Evolutionary conservation across 2,329 filamentous ascomycete genomes (phyloP).

Genomic region (Phoma sp.): DNA sequence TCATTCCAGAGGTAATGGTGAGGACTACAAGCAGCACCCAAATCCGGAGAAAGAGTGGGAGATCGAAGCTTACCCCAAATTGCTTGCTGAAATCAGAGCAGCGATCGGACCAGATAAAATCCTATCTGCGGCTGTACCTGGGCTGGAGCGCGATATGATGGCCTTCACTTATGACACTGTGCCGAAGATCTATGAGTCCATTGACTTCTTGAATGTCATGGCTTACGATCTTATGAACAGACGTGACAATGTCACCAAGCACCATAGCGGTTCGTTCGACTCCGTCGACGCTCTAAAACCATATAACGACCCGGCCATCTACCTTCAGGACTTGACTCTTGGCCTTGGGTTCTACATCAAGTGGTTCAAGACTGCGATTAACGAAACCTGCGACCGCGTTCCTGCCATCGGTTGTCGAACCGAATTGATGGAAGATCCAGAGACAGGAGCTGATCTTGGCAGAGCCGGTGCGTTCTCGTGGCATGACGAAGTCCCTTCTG

Average conservation of each 20-base stretch:
- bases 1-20: slow-evolving; percentile 62
- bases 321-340: slow-evolving; percentile 63
- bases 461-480: slow-evolving; percentile 54
- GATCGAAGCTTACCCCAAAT: slow-evolving; percentile 66
- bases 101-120: slow-evolving; percentile 64
- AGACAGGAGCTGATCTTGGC: slow-evolving; percentile 65
- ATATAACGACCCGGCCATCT: slow-evolving; percentile 62
- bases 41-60: slow-evolving; percentile 66
- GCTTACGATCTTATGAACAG: slow-evolving; percentile 75
- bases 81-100: slow-evolving; percentile 65
- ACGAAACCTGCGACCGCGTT: slow-evolving; percentile 1
- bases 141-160: slow-evolving; percentile 63
- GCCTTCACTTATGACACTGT: slow-evolving; percentile 65
- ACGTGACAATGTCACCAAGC: slow-evolving; percentile 66
- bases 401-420: slow-evolving; percentile 56
- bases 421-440: slow-evolving; percentile 63
- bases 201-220: slow-evolving; percentile 76
- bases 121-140: slow-evolving; percentile 72
- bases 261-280: slow-evolving; percentile 67
- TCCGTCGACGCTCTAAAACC: slow-evolving; percentile 62
- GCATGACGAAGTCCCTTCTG: slow-evolving; percentile 50
- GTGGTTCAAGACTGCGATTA: slow-evolving; percentile 61
- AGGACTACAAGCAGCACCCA: slow-evolving; percentile 68
- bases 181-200: slow-evolving; percentile 62
- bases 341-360: slow-evolving; percentile 74